Conservation (phyloP, 2,329 filamentous ascomycete species). For the Cordyceps farinosa region DNA sequence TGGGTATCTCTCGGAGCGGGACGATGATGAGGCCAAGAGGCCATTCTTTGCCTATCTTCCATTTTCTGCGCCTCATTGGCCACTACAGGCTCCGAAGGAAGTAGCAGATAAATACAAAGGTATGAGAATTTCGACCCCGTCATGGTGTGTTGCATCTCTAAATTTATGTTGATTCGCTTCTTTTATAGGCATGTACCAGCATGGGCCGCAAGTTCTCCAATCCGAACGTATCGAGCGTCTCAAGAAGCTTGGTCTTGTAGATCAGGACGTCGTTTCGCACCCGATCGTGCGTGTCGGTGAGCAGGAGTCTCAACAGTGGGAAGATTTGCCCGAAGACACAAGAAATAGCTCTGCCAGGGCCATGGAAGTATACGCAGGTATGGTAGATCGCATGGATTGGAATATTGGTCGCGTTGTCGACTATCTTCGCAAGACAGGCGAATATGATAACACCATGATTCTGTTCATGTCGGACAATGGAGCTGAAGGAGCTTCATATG, state of each 20-base stretch:
- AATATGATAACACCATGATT: constrained; percentile 62
- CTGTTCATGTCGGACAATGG: constrained; percentile 63
- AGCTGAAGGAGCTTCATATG: constrained; percentile 56
- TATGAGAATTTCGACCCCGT: background rate
- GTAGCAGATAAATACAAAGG: constrained; percentile 55
- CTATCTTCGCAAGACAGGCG: constrained; percentile 51
- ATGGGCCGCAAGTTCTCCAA: constrained; percentile 56
- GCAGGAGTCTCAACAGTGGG: constrained; percentile 44
- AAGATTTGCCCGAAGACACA: constrained; percentile 43
- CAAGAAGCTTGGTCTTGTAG: constrained; percentile 54
- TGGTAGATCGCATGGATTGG: constrained; percentile 60
- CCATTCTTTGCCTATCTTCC: constrained; percentile 60
- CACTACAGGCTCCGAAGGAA: constrained; percentile 54
- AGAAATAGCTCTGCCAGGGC: constrained; percentile 46
- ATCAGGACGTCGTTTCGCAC: constrained; percentile 47
- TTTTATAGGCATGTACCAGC: constrained; percentile 45
- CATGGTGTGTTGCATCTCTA: too few species aligned
- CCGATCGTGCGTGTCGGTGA: constrained; percentile 43
- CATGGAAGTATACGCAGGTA: constrained; percentile 62
- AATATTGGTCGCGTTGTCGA: constrained; percentile 58
- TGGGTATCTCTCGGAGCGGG: constrained; percentile 49
- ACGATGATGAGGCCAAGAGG: constrained; percentile 29
- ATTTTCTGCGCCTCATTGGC: constrained; percentile 63
- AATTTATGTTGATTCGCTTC: background rate
- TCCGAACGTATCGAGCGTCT: constrained; percentile 50